Evolutionary conservation across 1,284 basidiomycete genomes (phyloP), one percentile per base, ranked within the genome.

Genomic region (Meira nashicola): DNA sequence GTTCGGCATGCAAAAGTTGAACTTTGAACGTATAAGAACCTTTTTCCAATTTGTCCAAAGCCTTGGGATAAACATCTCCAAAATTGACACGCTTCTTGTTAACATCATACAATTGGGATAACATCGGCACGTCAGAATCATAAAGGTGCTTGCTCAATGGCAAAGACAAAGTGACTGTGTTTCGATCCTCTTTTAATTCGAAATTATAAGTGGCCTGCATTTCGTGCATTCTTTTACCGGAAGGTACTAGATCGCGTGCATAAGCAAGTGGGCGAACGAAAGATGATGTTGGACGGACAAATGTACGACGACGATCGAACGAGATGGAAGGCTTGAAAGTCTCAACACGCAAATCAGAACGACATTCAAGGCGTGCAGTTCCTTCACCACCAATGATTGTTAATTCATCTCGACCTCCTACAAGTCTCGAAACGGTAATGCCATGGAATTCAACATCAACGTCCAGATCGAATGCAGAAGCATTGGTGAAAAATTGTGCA

Each of bases 371-470:
- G 58, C 70, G 66, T 38, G 68, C 66, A n/a, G 70, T 59, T 3
- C 74, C 77, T 17, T 74, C 67, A 39, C 76, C 78, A 12, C 76
- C 76, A 39, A 77, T 66, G 12, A 78, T 56, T 2, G 71, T 74
- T 8, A 73, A 49, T 58, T 75, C 67, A 28, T 72, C 65, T 19
- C 76, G 68, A 12, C 73, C 71, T 17, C 63, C 60, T 7, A 63
- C 62, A 1, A 70, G 55, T 37, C 64, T 63, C 12, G 66, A 60
- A 12, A 68, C 60, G 10, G 62, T 63, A 58, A 73, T 67, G 48
- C 78, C 78, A 60, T 79, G 78, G 67, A 79, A 79, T 54, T 79
- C 77, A 17, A 79, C 57, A 23, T 70, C 68, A 25, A 77, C 55
- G 43, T 77, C 75, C 12, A 79, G 56, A 47, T 78, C 74, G 47